phyloP scores from a whole-genome alignment of 1,139 yeast species.

The Magnusiomyces tetraspermus region DNA sequence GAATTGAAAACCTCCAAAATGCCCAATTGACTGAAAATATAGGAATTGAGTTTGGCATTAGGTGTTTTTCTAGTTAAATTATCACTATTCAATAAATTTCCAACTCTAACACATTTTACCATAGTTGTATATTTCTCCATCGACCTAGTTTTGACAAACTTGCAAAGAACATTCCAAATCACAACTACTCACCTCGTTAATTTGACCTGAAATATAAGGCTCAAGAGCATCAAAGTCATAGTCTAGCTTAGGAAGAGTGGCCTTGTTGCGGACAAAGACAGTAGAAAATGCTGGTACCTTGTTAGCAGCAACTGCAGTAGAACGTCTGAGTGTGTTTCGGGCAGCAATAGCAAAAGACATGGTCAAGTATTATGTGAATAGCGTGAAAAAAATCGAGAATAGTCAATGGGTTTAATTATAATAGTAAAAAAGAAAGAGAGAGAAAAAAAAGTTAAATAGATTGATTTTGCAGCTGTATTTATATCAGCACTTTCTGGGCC shows the following conservation, averaged over 20 bases:
- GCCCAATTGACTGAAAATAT: too few species aligned
- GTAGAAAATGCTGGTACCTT: conserved; percentile 8
- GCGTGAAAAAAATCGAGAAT: neutral
- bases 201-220: conserved; percentile 81
- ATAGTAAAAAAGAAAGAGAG: neutral
- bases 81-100: too few species aligned
- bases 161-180: too few species aligned
- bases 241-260: conserved; percentile 62
- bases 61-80: too few species aligned
- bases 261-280: conserved; percentile 37
- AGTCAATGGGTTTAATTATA: neutral
- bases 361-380: too few species aligned
- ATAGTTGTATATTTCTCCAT: too few species aligned
- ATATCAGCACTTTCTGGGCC: too few species aligned
- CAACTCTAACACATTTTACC: too few species aligned
- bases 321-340: conserved; percentile 12
- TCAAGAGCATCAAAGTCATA: conserved; percentile 85
- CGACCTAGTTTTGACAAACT: too few species aligned
- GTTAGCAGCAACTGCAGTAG: conserved; percentile 7
- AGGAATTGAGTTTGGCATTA: too few species aligned
- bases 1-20: too few species aligned
- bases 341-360: conserved; percentile 7
- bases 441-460: neutral
- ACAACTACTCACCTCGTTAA: conserved; percentile 68
- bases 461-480: too few species aligned